phyloP scores from a whole-genome alignment of 345 rosid genomes.

The Reutealis trisperma region DNA sequence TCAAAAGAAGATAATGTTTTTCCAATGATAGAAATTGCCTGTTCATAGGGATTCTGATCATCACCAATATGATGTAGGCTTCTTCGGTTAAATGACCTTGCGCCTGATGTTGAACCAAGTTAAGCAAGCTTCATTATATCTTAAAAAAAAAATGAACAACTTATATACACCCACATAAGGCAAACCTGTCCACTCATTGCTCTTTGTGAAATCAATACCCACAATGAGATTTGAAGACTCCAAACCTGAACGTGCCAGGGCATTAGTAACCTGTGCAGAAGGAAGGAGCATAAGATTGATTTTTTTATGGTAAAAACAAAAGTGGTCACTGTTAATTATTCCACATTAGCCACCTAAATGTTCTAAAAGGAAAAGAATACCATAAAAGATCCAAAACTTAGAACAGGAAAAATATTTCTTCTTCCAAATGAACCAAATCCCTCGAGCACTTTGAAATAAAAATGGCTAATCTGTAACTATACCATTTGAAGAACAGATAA shows the following conservation, averaged over 20 bases:
- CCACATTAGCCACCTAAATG: neutral
- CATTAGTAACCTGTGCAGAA: conserved; percentile 68
- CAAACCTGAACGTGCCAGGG: conserved; percentile 73
- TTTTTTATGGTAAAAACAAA: conserved; percentile 4
- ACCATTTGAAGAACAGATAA: neutral
- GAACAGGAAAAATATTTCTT: neutral
- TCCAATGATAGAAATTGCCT: conserved; percentile 78
- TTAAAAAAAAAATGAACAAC: neutral
- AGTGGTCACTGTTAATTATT: neutral
- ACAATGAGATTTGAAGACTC: conserved; percentile 94
- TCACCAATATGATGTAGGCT: conserved; percentile 72
- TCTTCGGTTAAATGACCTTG: conserved; percentile 58
- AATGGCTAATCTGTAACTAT: neutral
- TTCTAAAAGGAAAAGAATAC: neutral
- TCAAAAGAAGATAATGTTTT: conserved; percentile 71
- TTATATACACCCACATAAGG: neutral
- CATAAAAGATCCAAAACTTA: neutral
- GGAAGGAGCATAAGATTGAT: neutral
- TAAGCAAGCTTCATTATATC: conserved; percentile 12
- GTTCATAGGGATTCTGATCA: conserved; percentile 68
- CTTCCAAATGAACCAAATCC: conserved; percentile 2
- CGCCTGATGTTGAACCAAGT: conserved; percentile 46
- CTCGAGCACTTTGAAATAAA: neutral
- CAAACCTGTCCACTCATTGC: conserved; percentile 97
- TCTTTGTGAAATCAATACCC: conserved; percentile 93